Conservation (phyloP, 148 eudicot genomes). For the Amaranthus palmeri region DNA sequence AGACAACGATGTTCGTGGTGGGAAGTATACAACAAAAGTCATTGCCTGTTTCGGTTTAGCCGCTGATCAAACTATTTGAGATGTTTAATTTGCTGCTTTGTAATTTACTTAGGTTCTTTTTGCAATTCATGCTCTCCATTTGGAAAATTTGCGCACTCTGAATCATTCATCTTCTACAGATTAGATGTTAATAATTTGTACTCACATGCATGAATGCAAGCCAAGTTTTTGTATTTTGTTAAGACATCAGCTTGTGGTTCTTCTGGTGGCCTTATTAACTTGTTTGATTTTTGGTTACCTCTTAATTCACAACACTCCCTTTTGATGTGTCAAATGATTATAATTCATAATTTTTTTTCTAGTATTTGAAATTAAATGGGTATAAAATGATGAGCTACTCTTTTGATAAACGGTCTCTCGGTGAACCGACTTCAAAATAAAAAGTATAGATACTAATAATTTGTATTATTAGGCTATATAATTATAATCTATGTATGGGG, state of each 20-base stretch:
- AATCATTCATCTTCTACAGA: not conserved
- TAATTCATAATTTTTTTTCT: too few relatives aligned
- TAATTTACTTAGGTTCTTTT: slow-evolving; percentile 3
- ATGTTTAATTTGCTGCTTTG: slow-evolving; percentile 16
- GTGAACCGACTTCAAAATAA: too few relatives aligned
- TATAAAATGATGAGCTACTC: too few relatives aligned
- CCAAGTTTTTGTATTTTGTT: not conserved
- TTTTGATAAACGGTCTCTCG: too few relatives aligned
- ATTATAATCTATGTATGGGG: too few relatives aligned
- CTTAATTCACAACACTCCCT: too few relatives aligned
- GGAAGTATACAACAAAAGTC: slow-evolving; percentile 18
- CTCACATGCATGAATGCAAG: not conserved
- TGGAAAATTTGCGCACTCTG: slow-evolving; percentile 5
- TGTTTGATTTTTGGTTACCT: not conserved
- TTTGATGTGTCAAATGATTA: too few relatives aligned
- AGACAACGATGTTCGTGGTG: slow-evolving; percentile 9
- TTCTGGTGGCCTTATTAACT: not conserved
- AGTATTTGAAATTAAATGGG: too few relatives aligned
- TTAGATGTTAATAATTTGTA: slow-evolving; percentile 1
- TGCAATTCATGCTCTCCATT: slow-evolving; percentile 6
- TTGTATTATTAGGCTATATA: too few relatives aligned
- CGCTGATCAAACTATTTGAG: slow-evolving; percentile 10
- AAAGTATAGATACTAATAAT: too few relatives aligned
- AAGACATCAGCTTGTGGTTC: not conserved
- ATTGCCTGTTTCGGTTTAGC: slow-evolving; percentile 1